phyloP scores from a whole-genome alignment of 2,329 filamentous ascomycete species.

The Aureobasidium lini region DNA sequence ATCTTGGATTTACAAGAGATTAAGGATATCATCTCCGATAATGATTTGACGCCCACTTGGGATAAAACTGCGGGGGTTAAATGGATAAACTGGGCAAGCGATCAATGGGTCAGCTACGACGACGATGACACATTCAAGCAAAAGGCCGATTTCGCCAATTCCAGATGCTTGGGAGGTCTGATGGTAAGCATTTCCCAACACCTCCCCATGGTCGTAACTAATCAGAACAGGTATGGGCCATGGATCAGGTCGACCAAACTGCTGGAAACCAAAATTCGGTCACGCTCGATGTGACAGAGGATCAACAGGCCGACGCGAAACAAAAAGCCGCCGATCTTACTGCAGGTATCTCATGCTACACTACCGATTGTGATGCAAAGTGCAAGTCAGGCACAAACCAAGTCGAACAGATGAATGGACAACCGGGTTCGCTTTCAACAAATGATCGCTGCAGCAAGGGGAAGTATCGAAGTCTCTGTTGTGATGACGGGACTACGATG shows the following conservation, averaged over 20 bases:
- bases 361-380: conserved; percentile 21
- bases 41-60: neutral
- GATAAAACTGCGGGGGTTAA: conserved; percentile 23
- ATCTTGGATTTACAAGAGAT: conserved; percentile 21
- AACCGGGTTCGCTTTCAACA: conserved; percentile 15
- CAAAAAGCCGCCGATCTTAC: conserved; percentile 14
- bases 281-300: conserved; percentile 2
- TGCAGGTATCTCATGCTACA: conserved; percentile 18
- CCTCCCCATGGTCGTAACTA: too few relatives aligned
- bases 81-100: conserved; percentile 24
- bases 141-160: conserved; percentile 27
- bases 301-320: conserved; percentile 18
- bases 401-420: conserved; percentile 26
- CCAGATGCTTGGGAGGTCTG: conserved; percentile 23
- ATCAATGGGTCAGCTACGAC: conserved; percentile 36
- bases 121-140: conserved; percentile 29
- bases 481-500: conserved; percentile 19
- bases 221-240: conserved; percentile 17
- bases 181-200: conserved; percentile 16
- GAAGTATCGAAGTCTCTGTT: conserved; percentile 25
- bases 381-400: conserved; percentile 24
- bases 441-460: conserved; percentile 20
- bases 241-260: conserved; percentile 16
- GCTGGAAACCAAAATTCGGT: neutral
- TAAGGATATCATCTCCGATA: conserved; percentile 18